A percentile compares a stretch with the other conserved stretches of the same genome.
Evolutionary conservation across 2,329 filamentous ascomycete species (phyloP).

Genomic region (Ophiostoma ips): DNA sequence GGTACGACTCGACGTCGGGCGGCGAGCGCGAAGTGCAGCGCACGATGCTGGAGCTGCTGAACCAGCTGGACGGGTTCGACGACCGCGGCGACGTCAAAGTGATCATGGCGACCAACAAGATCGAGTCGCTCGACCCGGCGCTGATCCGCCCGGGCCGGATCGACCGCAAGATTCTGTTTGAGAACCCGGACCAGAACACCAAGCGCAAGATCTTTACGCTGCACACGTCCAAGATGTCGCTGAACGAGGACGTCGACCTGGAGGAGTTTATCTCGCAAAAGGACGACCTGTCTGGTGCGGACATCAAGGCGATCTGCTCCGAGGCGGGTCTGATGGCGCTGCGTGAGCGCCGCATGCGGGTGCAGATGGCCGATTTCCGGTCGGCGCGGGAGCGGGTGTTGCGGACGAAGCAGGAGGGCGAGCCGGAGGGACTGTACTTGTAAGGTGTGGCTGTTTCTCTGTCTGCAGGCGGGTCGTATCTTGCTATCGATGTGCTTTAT

Average conservation of each 20-base stretch:
- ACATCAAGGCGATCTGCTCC: constrained; percentile 98
- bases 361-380: constrained; percentile 97
- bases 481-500: too few relatives aligned
- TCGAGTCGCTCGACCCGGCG: constrained; percentile 90
- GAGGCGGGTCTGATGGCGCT: constrained; percentile 91
- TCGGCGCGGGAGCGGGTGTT: constrained; percentile 84
- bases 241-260: constrained; percentile 91
- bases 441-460: too few relatives aligned
- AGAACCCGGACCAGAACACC: constrained; percentile 66
- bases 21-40: constrained; percentile 95
- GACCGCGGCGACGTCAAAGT: constrained; percentile 98
- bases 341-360: constrained; percentile 88
- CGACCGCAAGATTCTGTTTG: constrained; percentile 84
- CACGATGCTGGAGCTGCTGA: constrained; percentile 95
- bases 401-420: constrained; percentile 97
- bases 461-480: too few relatives aligned
- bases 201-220: constrained; percentile 96
- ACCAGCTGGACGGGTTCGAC: constrained; percentile 97
- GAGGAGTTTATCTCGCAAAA: constrained; percentile 98
- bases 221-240: constrained; percentile 96
- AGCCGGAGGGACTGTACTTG: constrained; percentile 96
- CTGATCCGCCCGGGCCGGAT: constrained; percentile 95
- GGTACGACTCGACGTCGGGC: constrained; percentile 93
- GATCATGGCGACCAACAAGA: constrained; percentile 99
- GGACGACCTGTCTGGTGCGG: constrained; percentile 90